Conservation (phyloP, 805 yeast genomes). For the Suhomyces sp. region DNA sequence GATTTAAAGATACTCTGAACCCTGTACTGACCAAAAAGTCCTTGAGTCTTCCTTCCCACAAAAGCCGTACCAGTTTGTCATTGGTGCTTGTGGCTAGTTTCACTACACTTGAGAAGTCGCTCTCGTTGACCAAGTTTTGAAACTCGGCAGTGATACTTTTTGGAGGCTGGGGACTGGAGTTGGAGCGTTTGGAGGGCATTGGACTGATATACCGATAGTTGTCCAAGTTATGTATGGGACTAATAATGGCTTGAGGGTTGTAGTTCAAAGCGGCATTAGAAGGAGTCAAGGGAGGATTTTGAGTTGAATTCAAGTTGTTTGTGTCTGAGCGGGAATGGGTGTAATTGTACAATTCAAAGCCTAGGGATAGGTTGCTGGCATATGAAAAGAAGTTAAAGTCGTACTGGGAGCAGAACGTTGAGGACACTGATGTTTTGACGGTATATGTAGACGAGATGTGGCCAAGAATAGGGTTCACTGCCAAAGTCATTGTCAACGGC, state of each 20-base stretch:
- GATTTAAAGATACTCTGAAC: conserved; percentile 45
- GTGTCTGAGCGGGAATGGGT: not conserved
- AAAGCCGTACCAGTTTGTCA: conserved; percentile 55
- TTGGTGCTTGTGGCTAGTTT: conserved; percentile 70
- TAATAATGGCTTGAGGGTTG: conserved; percentile 11
- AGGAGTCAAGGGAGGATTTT: not conserved
- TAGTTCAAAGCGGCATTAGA: not conserved
- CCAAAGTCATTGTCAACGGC: conserved; percentile 83
- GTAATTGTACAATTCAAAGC: conserved; percentile 74
- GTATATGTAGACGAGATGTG: conserved; percentile 85
- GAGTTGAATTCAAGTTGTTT: not conserved
- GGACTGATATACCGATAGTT: conserved; percentile 29
- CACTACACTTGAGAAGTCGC: conserved; percentile 66
- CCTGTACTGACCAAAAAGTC: conserved; percentile 82
- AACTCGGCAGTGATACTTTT: conserved; percentile 50
- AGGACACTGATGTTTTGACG: conserved; percentile 68
- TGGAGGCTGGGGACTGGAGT: not conserved
- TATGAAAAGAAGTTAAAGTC: conserved; percentile 91
- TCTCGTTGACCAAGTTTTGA: conserved; percentile 47
- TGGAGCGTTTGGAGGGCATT: conserved; percentile 3
- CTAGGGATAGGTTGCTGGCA: conserved; percentile 80
- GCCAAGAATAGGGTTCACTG: conserved; percentile 87
- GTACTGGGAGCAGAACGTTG: conserved; percentile 79
- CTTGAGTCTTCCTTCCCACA: conserved; percentile 87
- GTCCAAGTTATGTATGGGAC: conserved; percentile 24